Conservation (phyloP, 148 eudicot species). For the Rhododendron simsii region DNA sequence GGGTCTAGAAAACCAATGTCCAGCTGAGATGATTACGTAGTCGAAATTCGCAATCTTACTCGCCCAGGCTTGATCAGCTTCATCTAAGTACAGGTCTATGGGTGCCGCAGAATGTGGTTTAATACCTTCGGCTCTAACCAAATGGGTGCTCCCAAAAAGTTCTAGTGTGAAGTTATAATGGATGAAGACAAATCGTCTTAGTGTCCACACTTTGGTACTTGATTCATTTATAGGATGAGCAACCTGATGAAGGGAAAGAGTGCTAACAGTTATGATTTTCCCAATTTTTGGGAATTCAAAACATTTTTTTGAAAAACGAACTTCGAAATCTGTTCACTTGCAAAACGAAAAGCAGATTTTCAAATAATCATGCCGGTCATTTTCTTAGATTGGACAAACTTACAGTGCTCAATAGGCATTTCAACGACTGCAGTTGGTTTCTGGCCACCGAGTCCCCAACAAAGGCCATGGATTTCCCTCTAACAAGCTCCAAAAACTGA, state of each 20-base stretch:
- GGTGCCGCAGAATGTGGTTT: constrained; percentile 11
- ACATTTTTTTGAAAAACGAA: background rate
- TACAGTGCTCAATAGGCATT: constrained; percentile 42
- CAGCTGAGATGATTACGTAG: constrained; percentile 36
- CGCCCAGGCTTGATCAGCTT: constrained; percentile 30
- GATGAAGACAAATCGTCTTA: constrained; percentile 19
- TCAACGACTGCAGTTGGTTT: constrained; percentile 49
- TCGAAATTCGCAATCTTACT: constrained; percentile 26
- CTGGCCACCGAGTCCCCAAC: constrained; percentile 56
- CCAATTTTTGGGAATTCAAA: too few species aligned
- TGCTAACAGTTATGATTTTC: too few species aligned
- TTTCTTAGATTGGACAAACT: background rate
- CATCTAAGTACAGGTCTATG: constrained; percentile 9
- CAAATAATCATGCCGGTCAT: background rate
- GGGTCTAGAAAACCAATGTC: constrained; percentile 42
- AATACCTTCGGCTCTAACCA: constrained; percentile 6
- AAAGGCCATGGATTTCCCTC: constrained; percentile 44
- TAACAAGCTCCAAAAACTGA: constrained; percentile 26
- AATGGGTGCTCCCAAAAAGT: constrained; percentile 14
- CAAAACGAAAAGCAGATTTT: background rate
- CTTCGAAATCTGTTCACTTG: too few species aligned
- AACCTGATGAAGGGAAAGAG: constrained; percentile 12
- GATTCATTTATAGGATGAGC: constrained; percentile 13
- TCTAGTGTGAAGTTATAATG: constrained; percentile 20
- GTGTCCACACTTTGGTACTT: background rate